A percentile compares a stretch with the other conserved stretches of the same genome.
Evolutionary conservation across 495 filamentous ascomycete species (phyloP).

Genomic region (Bryoglossum gracile): DNA sequence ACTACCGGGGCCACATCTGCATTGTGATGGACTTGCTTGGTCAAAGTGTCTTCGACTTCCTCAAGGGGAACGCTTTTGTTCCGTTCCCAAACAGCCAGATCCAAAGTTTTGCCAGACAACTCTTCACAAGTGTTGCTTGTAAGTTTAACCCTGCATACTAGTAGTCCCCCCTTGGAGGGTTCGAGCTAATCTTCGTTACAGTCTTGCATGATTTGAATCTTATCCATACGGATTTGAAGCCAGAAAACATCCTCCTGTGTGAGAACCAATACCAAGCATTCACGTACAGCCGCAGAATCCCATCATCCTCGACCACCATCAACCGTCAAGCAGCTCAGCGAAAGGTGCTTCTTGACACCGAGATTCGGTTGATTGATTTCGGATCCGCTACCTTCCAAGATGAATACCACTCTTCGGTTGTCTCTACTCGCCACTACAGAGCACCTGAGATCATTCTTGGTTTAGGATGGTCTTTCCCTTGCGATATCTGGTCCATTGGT

Average conservation of each 20-base stretch:
- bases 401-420: constrained; percentile 96
- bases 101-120: constrained; percentile 88
- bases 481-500: constrained; percentile 98
- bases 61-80: constrained; percentile 89
- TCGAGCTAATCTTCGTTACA: constrained; percentile 31
- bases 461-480: constrained; percentile 94
- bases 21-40: constrained; percentile 96
- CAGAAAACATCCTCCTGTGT: constrained; percentile 94
- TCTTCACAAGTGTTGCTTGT: constrained; percentile 99
- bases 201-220: constrained; percentile 96
- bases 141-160: constrained; percentile 35
- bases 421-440: constrained; percentile 91
- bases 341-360: constrained; percentile 84
- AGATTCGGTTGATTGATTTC: constrained; percentile 96
- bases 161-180: background rate
- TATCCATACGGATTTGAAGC: constrained; percentile 96
- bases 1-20: constrained; percentile 96
- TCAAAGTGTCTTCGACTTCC: constrained; percentile 96
- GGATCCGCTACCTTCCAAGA: constrained; percentile 97
- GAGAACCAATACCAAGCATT: constrained; percentile 89
- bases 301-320: constrained; percentile 75
- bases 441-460: constrained; percentile 97
- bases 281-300: constrained; percentile 90
- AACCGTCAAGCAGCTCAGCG: constrained; percentile 75
- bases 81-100: constrained; percentile 99